phyloP scores from a whole-genome alignment of 805 yeast species.

The Candida germanica region DNA sequence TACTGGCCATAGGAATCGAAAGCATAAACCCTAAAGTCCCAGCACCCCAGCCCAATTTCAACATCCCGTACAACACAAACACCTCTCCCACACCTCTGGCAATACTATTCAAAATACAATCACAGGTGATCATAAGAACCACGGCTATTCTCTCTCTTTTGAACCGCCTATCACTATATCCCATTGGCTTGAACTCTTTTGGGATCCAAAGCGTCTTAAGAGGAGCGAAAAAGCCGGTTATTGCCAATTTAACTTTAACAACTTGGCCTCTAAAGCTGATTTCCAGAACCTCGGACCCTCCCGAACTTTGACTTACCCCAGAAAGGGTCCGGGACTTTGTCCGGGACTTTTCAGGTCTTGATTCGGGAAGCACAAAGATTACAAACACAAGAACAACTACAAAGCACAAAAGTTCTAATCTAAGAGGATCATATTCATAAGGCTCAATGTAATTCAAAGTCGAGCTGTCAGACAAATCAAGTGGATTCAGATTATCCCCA shows the following conservation, averaged over 20 bases:
- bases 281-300: not conserved
- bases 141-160: conserved; percentile 34
- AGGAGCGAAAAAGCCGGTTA: conserved; percentile 38
- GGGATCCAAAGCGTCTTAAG: conserved; percentile 55
- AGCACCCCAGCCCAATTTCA: conserved; percentile 51
- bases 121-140: conserved; percentile 46
- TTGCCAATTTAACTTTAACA: not conserved
- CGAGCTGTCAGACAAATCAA: not conserved
- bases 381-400: conserved; percentile 26
- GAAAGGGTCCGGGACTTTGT: conserved; percentile 47
- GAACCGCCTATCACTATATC: conserved; percentile 14
- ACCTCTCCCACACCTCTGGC: conserved; percentile 24
- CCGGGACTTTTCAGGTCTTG: conserved; percentile 56
- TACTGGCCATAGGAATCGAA: conserved; percentile 48
- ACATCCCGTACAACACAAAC: conserved; percentile 51
- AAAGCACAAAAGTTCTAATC: conserved; percentile 30
- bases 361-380: conserved; percentile 51
- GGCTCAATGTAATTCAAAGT: conserved; percentile 11
- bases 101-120: conserved; percentile 34
- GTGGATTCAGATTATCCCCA: not conserved
- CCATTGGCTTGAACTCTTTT: conserved; percentile 23
- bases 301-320: conserved; percentile 1
- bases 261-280: not conserved
- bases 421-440: conserved; percentile 33
- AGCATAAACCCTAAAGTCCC: conserved; percentile 54